A percentile compares a stretch with the other conserved stretches of the same genome.
These are phyloP conservation scores for Fraxinus albicans DNA, from an alignment of 305 asterid genomes.

Conservation along the genomic window DNA sequence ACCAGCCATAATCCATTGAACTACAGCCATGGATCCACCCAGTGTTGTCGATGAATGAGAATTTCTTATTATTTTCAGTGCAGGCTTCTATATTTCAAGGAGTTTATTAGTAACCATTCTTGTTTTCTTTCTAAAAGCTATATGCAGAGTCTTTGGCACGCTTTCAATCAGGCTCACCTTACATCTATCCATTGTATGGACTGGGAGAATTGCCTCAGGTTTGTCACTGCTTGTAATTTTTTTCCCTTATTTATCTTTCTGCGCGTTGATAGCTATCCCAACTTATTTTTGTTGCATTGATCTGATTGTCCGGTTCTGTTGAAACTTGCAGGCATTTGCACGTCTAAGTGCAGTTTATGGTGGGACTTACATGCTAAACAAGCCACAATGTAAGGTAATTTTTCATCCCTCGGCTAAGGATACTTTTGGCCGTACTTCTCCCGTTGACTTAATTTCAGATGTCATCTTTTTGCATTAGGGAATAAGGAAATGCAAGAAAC, in stretches of 20 bases:
- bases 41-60: background rate
- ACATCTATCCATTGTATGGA: constrained; percentile 92
- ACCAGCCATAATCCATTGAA: background rate
- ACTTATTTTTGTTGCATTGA: background rate
- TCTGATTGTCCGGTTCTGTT: background rate
- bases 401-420: background rate
- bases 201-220: constrained; percentile 99
- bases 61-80: background rate
- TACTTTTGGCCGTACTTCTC: background rate
- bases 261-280: background rate
- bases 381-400: constrained; percentile 86
- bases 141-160: constrained; percentile 98
- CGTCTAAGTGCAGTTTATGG: constrained; percentile 99
- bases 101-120: background rate
- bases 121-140: constrained; percentile 49
- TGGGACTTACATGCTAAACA: constrained; percentile 96
- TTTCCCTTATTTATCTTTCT: background rate
- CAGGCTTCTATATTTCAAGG: background rate
- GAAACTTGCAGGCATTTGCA: constrained; percentile 76
- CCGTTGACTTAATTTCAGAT: background rate
- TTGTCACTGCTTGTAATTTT: constrained; percentile 23
- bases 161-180: constrained; percentile 94
- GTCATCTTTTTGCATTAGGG: background rate
- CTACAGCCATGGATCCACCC: background rate
- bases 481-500: background rate